Conservation (phyloP, 2,329 filamentous ascomycete species). For the Aureobasidium musti region DNA sequence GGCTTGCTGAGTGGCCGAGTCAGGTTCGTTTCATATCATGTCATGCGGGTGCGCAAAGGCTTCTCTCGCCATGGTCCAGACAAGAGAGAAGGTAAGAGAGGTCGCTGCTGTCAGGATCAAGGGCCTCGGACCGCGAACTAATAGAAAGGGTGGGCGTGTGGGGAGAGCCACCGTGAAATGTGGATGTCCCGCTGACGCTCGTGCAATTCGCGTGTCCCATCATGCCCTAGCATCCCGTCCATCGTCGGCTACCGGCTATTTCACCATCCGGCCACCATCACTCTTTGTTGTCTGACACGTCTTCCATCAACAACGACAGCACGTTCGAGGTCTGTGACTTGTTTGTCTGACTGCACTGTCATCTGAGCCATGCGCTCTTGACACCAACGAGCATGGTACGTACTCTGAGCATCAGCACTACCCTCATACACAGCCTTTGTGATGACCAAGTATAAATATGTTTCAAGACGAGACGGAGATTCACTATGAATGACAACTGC, state of each 20-base stretch:
- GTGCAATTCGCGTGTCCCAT: background rate
- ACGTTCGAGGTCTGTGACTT: background rate
- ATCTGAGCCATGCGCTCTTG: background rate
- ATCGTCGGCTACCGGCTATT: background rate
- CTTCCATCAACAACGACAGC: background rate
- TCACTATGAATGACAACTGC: conserved; percentile 19
- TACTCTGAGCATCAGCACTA: background rate
- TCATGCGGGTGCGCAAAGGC: background rate
- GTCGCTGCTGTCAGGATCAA: background rate
- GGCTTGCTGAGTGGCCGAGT: background rate
- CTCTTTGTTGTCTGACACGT: background rate
- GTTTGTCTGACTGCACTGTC: background rate
- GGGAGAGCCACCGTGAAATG: background rate
- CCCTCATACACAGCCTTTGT: background rate
- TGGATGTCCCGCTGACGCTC: conserved; percentile 18
- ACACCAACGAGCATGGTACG: background rate
- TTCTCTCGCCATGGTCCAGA: background rate
- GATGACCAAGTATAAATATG: conserved; percentile 32
- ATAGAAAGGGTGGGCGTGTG: no score
- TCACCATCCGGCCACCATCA: background rate
- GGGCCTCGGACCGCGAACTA: background rate
- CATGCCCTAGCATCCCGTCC: background rate
- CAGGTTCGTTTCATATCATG: background rate
- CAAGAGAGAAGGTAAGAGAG: background rate
- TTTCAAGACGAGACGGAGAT: conserved; percentile 34